Evolutionary conservation across 2,329 filamentous ascomycete genomes (phyloP), one percentile per base, ranked within the genome.

Genomic region (Neospermospora avenae): DNA sequence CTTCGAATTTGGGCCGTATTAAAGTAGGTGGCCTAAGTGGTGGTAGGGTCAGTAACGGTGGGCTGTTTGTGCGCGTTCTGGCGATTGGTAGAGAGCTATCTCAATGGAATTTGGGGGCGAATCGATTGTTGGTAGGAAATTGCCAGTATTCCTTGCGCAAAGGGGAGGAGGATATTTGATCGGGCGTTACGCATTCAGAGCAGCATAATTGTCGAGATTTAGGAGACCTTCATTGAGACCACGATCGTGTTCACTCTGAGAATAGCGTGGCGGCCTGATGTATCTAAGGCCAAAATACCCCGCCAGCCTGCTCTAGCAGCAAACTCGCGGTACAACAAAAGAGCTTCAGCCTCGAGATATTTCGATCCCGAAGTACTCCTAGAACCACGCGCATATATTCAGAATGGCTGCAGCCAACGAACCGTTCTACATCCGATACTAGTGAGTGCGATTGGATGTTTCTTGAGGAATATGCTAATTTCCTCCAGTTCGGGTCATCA

Each of bases 371-470:
- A 18, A 35, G 56, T 18, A 55, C 39, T 46, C n/a, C 54, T 16
- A 16, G 20, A 16, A 57, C 31, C 22, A 35, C 18, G 31, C 13
- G 46, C n/a, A 57, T 20, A 14, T 41, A 20, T 28, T 31, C 60
- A 68, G 60, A 22, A 72, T 72, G 70, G 68, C 71, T 65, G 68
- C 68, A 68, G 79, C 71, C 62, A 92, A 89, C 81, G 69, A 89
- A 83, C 75, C 89, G 7, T 98, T 99, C 75, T 99, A 99, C 73
- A 79, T 99, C 68, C 88, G 95, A 71, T 99, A 99, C 82, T 99
- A 99, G 93, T 97, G 85, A 75, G 89, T 56, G 5, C 3, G 24
- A 22, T 51, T 46, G 4, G 20, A 18, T 13, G n/a, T n/a, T 11
- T 42, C 8, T 54, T 31, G 39, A 24, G 41, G 57, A 55, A 57